Conservation (phyloP, 768 basidiomycete genomes). For the Trametes villosa region DNA sequence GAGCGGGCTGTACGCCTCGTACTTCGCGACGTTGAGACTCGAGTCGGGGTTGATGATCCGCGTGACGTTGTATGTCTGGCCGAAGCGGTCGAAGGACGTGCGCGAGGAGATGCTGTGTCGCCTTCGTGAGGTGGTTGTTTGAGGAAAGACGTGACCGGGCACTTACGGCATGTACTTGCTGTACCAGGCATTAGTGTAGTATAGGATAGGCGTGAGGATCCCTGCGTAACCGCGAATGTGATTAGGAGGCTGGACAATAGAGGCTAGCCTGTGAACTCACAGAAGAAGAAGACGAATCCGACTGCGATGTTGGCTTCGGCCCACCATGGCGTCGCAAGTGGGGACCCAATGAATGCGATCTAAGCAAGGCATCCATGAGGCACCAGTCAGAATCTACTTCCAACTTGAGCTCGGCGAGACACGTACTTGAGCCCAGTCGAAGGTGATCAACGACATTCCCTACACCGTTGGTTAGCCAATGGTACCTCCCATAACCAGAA, state of each 20-base stretch:
- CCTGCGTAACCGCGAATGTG: slow-evolving; percentile 31
- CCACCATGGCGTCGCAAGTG: slow-evolving; percentile 78
- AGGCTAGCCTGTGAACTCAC: slow-evolving; percentile 28
- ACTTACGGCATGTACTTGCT: slow-evolving; percentile 43
- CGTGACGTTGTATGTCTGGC: slow-evolving; percentile 44
- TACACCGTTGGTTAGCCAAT: slow-evolving; percentile 8
- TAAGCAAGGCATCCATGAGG: slow-evolving; percentile 41
- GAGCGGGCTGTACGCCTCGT: slow-evolving; percentile 48
- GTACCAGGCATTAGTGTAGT: slow-evolving; percentile 44
- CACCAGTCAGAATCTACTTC: background rate
- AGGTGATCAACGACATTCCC: slow-evolving; percentile 70
- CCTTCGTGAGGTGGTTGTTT: background rate
- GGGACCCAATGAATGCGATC: slow-evolving; percentile 67
- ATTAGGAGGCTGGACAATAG: background rate
- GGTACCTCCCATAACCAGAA: slow-evolving; percentile 16
- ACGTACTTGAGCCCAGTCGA: slow-evolving; percentile 63
- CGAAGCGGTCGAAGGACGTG: slow-evolving; percentile 49
- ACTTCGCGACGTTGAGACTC: slow-evolving; percentile 42
- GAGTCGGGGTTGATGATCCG: slow-evolving; percentile 42
- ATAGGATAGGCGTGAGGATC: slow-evolving; percentile 45
- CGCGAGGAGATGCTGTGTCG: slow-evolving; percentile 36
- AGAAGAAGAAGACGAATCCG: slow-evolving; percentile 51
- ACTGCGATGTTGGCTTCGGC: slow-evolving; percentile 67
- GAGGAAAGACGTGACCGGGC: background rate
- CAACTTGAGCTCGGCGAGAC: background rate